Evolutionary conservation across 176 grass and related monocot species (phyloP), one percentile per base, ranked within the genome.

Genomic region (Olyra latifolia): DNA sequence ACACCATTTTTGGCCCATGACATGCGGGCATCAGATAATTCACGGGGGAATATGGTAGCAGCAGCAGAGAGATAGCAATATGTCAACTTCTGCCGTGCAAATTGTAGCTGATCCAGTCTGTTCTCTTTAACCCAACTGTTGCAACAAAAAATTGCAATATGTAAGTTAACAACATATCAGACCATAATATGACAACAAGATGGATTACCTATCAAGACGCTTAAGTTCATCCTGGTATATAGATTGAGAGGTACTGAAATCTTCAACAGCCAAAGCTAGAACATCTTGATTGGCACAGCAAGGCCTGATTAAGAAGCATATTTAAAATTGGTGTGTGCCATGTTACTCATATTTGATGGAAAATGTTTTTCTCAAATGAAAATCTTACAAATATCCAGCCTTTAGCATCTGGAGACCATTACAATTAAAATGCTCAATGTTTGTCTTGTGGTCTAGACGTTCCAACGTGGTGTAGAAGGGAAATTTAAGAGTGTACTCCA

Each of bases 381-480:
- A 87, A 74, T 40, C 47, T 79, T 94, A 94, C 91, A 53, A 23
- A 25, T 85, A 79, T 56, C 66, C 50, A 56, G 88, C 67, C 79
- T 98, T 92, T 56, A 84, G 66, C 79, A 89, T 87, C 1, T 40
- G 47, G 59, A 67, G 66, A 17, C 49, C 59, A 16, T 32, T 64
- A 71, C 20, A 19, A 70, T 87, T 74, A 71, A 94, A 88, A 68
- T 69, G 47, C 85, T 98, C 92, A 24, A 98, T 97, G 71, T 70
- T 87, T 77, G 82, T 84, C 80, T 84, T 97, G 71, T 97, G 94
- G 49, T 88, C 85, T 41, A 97, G 67, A 20, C 89, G 83, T 46
- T 97, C 94, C 72, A 97, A 55, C 64, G 82, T 88, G 47, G 83
- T 43, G 50, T 87, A 97, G 66, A 90, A 92, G 11, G 91, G 94